These are phyloP conservation scores for Fraxinus latifolia DNA, from an alignment of 305 asterid species.

Conservation along the genomic window DNA sequence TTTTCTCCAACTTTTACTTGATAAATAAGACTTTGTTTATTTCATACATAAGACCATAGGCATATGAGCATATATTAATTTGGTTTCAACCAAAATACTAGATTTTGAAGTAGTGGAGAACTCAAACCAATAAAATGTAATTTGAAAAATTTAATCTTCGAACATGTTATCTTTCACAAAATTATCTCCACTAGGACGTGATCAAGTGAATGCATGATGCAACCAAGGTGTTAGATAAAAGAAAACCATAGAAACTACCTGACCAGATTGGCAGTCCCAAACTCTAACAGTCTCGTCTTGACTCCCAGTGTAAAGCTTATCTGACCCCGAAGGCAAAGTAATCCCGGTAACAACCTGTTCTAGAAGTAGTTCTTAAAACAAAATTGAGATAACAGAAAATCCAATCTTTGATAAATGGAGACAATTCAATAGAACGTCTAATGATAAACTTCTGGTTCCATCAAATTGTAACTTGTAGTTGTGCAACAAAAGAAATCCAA, in stretches of 20 bases:
- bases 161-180: background rate
- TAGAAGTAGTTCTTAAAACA: slow-evolving; percentile 23
- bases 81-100: background rate
- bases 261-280: slow-evolving; percentile 99
- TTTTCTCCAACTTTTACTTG: slow-evolving; percentile 3
- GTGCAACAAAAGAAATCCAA: slow-evolving; percentile 11
- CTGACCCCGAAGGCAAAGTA: slow-evolving; percentile 77
- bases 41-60: background rate
- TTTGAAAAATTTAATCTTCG: background rate
- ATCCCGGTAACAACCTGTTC: slow-evolving; percentile 86
- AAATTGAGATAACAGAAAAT: background rate
- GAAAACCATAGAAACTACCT: slow-evolving; percentile 46
- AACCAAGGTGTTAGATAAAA: background rate
- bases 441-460: background rate
- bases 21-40: background rate
- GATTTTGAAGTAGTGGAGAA: background rate
- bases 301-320: slow-evolving; percentile 89
- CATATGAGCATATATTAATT: slow-evolving; percentile 1
- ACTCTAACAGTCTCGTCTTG: slow-evolving; percentile 81
- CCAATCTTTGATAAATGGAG: background rate
- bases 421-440: background rate
- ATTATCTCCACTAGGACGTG: background rate
- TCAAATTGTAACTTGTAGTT: background rate
- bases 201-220: background rate
- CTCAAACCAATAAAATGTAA: background rate